Percentiles rank a stretch among this genome's conserved stretches.
Evolutionary conservation across 208 protist species (phyloP).

Genomic region (Leishmania aethiopica): DNA sequence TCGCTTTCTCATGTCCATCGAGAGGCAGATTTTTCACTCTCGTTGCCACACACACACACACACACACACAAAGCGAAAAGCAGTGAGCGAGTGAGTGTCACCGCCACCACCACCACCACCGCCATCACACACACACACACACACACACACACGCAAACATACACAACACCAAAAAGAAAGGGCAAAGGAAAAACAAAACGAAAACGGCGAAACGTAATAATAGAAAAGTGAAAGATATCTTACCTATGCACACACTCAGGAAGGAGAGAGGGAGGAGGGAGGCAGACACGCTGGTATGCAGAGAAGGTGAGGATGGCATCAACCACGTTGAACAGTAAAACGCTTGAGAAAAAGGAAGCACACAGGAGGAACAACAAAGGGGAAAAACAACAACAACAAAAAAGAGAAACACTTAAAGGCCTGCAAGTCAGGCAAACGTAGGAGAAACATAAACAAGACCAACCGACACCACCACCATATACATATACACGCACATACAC

Average conservation of each 20-base stretch:
- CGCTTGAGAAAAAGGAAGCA: conserved; percentile 1
- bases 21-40: background rate
- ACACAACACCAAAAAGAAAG: background rate
- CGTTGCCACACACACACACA: background rate
- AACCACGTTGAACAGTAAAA: background rate
- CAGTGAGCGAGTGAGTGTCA: background rate
- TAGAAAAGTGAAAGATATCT: background rate
- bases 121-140: too few relatives aligned
- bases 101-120: background rate
- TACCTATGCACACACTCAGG: background rate
- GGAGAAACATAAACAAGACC: background rate
- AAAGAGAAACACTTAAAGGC: background rate
- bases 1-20: background rate
- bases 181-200: background rate
- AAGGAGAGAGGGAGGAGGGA: conserved; percentile 3
- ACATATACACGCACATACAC: background rate
- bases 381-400: background rate
- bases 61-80: background rate
- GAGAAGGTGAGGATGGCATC: background rate
- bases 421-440: background rate
- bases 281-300: background rate
- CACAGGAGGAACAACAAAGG: conserved; percentile 16
- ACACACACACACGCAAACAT: background rate
- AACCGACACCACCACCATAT: background rate
- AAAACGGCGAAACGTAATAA: conserved; percentile 16